These are phyloP conservation scores for Persicaria tinctoria DNA, from an alignment of 148 eudicot genomes.

Conservation along the genomic window DNA sequence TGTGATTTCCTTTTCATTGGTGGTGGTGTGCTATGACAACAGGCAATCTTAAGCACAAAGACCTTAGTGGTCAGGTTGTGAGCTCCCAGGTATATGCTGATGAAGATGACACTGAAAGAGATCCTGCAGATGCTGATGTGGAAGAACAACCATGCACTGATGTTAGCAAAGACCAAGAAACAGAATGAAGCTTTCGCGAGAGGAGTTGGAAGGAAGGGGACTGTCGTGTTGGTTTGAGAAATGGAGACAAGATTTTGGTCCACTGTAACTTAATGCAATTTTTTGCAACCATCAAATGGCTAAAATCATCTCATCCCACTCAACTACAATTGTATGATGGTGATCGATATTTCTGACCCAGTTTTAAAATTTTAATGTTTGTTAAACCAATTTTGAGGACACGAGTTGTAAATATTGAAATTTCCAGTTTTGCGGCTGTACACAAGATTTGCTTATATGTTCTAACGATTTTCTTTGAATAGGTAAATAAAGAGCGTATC, in stretches of 20 bases:
- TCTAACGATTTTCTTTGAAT: too few species aligned
- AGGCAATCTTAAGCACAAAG: conserved; percentile 65
- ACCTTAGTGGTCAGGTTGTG: conserved; percentile 46
- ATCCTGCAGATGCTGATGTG: conserved; percentile 20
- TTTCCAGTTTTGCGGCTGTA: too few species aligned
- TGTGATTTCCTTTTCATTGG: not conserved
- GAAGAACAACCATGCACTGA: conserved; percentile 23
- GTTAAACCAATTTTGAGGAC: too few species aligned
- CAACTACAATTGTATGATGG: too few species aligned
- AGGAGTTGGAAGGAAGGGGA: not conserved
- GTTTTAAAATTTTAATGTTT: too few species aligned
- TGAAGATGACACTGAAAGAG: conserved; percentile 25
- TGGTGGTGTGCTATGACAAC: conserved; percentile 22
- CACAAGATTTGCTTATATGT: too few species aligned
- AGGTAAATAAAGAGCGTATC: too few species aligned
- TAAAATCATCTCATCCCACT: too few species aligned
- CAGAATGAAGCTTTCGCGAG: conserved; percentile 15
- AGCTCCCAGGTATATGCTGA: conserved; percentile 53
- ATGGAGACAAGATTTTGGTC: not conserved
- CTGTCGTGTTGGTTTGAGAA: not conserved
- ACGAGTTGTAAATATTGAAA: too few species aligned
- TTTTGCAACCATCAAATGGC: not conserved
- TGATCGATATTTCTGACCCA: too few species aligned
- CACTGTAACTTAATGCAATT: not conserved
- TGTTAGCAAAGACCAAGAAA: conserved; percentile 21